Conservation (phyloP, 352 stramenopile species). For the Pythium chondricola region DNA sequence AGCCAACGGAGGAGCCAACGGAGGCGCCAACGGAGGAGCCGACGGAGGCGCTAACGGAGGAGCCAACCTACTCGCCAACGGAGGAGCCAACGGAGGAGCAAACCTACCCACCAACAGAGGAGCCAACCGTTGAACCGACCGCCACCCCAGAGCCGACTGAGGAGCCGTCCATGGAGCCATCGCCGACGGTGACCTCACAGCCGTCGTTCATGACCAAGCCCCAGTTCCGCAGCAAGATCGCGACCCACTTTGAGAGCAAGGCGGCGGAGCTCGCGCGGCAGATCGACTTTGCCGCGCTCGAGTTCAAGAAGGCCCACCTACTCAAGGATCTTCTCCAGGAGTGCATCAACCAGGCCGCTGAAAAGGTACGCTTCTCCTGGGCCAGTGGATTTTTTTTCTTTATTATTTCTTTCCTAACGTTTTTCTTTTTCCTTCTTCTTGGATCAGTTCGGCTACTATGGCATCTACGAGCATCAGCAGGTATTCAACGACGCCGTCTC, state of each 20-base stretch:
- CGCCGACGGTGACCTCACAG: neutral
- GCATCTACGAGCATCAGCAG: slow-evolving; percentile 17
- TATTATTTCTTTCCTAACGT: neutral
- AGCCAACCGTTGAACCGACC: neutral
- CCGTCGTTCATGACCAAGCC: slow-evolving; percentile 15
- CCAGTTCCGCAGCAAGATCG: slow-evolving; percentile 19
- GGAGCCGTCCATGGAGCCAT: neutral
- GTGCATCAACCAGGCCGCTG: slow-evolving; percentile 18
- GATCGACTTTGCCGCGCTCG: slow-evolving; percentile 7
- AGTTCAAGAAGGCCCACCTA: slow-evolving; percentile 11
- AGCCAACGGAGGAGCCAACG: neutral
- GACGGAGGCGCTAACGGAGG: neutral
- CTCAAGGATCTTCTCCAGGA: slow-evolving; percentile 12
- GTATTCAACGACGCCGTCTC: slow-evolving; percentile 19
- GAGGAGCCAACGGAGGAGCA: neutral
- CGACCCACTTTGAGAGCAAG: slow-evolving; percentile 7
- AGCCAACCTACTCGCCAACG: neutral
- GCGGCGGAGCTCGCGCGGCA: slow-evolving; percentile 1
- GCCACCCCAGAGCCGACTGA: neutral
- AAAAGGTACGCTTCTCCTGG: slow-evolving; percentile 11
- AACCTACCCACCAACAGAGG: neutral
- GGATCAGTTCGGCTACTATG: slow-evolving; percentile 21
- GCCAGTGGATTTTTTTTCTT: neutral
- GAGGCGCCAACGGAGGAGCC: neutral
- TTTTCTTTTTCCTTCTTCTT: slow-evolving; percentile 7